phyloP scores from a whole-genome alignment of 805 yeast species.

The Wickerhamomyces bovis region DNA sequence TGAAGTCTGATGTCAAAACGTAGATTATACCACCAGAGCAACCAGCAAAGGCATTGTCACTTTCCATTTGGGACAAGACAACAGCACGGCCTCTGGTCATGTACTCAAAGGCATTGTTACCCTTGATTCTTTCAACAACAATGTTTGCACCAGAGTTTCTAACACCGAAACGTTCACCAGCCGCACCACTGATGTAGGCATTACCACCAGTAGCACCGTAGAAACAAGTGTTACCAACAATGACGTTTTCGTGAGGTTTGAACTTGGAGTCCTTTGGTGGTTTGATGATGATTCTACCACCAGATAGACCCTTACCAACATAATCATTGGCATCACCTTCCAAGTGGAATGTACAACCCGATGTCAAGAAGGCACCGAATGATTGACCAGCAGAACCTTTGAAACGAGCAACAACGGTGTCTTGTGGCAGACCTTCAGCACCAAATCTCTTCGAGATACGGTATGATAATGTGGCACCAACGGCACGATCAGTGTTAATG shows the following conservation, averaged over 20 bases:
- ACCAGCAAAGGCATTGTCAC: conserved; percentile 87
- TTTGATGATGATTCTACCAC: conserved; percentile 87
- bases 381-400: conserved; percentile 97
- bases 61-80: conserved; percentile 84
- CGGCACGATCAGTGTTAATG: conserved; percentile 92
- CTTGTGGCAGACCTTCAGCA: conserved; percentile 89
- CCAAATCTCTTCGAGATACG: conserved; percentile 92
- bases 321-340: conserved; percentile 98
- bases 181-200: conserved; percentile 93
- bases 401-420: conserved; percentile 88
- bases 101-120: conserved; percentile 98
- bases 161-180: conserved; percentile 97
- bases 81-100: conserved; percentile 99
- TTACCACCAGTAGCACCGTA: conserved; percentile 97
- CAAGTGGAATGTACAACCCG: conserved; percentile 90
- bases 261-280: conserved; percentile 82
- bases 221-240: conserved; percentile 95
- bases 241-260: conserved; percentile 93
- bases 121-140: conserved; percentile 87
- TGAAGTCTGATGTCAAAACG: conserved; percentile 84
- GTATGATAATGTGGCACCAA: conserved; percentile 93
- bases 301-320: conserved; percentile 95
- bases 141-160: conserved; percentile 98
- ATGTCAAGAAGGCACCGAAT: conserved; percentile 94
- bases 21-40: conserved; percentile 99